Conservation (phyloP, 2,329 filamentous ascomycete species). For the Fusarium nanum region DNA sequence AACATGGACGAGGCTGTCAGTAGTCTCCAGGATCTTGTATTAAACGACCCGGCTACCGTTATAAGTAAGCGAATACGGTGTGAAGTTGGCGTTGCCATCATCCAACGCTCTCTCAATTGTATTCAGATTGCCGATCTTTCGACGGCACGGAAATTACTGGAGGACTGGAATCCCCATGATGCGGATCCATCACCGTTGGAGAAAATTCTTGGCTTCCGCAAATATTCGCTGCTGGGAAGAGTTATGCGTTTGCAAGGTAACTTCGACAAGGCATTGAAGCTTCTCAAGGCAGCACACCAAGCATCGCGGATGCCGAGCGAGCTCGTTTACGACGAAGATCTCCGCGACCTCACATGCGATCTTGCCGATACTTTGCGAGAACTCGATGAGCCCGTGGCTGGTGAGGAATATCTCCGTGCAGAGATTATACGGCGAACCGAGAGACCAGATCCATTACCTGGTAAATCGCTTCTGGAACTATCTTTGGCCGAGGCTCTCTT, state of each 20-base stretch:
- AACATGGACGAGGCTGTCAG: constrained; percentile 35
- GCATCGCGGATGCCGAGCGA: constrained; percentile 11
- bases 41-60: constrained; percentile 1
- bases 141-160: constrained; percentile 28
- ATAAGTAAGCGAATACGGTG: constrained; percentile 27
- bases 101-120: constrained; percentile 35
- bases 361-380: constrained; percentile 40
- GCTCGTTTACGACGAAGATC: constrained; percentile 37
- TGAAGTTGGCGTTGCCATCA: constrained; percentile 29
- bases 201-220: constrained; percentile 34
- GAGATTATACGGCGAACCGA: constrained; percentile 29
- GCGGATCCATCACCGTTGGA: constrained; percentile 31
- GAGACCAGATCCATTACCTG: constrained; percentile 19
- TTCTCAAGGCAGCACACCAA: constrained; percentile 20
- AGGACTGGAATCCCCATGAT: constrained; percentile 29
- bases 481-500: constrained; percentile 39
- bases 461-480: constrained; percentile 36
- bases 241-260: constrained; percentile 32
- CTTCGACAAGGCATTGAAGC: constrained; percentile 25
- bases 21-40: constrained; percentile 26
- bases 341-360: constrained; percentile 38
- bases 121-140: constrained; percentile 37
- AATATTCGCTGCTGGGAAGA: constrained; percentile 34
- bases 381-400: constrained; percentile 28
- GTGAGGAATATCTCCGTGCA: constrained; percentile 28